Percentiles rank a stretch among this genome's conserved stretches.
Evolutionary conservation across 2,329 filamentous ascomycete species (phyloP).

Genomic region (Stagonosporopsis tanaceti): DNA sequence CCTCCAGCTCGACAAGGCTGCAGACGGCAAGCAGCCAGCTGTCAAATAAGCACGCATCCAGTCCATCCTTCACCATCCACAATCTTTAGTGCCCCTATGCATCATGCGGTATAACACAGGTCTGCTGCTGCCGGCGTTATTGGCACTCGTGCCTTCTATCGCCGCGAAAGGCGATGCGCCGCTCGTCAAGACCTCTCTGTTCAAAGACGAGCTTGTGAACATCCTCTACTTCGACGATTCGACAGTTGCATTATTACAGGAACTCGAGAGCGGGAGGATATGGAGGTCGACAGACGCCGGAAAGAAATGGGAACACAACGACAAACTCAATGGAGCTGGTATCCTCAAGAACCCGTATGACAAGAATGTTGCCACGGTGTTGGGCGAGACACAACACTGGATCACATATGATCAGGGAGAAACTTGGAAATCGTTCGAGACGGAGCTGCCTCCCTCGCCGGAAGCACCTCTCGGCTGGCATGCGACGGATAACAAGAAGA

Average conservation of each 20-base stretch:
- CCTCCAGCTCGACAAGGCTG: slow-evolving; percentile 43
- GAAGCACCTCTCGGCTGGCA: slow-evolving; percentile 77
- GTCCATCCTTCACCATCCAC: slow-evolving; percentile 26
- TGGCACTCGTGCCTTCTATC: slow-evolving; percentile 52
- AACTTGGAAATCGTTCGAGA: slow-evolving; percentile 78
- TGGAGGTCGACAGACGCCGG: slow-evolving; percentile 85
- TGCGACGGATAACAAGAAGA: slow-evolving; percentile 80
- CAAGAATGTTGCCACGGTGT: slow-evolving; percentile 77
- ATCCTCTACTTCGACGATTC: slow-evolving; percentile 93
- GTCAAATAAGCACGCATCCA: slow-evolving; percentile 36
- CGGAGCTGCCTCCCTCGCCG: slow-evolving; percentile 62
- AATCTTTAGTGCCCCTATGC: slow-evolving; percentile 41
- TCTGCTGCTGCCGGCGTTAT: slow-evolving; percentile 59
- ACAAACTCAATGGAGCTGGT: slow-evolving; percentile 66
- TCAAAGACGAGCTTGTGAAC: slow-evolving; percentile 71
- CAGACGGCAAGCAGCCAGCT: slow-evolving; percentile 46
- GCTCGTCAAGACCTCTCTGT: slow-evolving; percentile 68
- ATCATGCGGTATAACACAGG: slow-evolving; percentile 50
- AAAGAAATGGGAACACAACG: slow-evolving; percentile 73
- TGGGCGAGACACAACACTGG: slow-evolving; percentile 79
- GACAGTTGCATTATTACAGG: slow-evolving; percentile 79
- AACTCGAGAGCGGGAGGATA: slow-evolving; percentile 69
- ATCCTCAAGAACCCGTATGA: slow-evolving; percentile 83
- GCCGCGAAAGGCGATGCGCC: slow-evolving; percentile 66
- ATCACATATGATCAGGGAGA: slow-evolving; percentile 84